Evolutionary conservation across 306 rosid species (phyloP).

Genomic region (Cyclanthera cordifolia): DNA sequence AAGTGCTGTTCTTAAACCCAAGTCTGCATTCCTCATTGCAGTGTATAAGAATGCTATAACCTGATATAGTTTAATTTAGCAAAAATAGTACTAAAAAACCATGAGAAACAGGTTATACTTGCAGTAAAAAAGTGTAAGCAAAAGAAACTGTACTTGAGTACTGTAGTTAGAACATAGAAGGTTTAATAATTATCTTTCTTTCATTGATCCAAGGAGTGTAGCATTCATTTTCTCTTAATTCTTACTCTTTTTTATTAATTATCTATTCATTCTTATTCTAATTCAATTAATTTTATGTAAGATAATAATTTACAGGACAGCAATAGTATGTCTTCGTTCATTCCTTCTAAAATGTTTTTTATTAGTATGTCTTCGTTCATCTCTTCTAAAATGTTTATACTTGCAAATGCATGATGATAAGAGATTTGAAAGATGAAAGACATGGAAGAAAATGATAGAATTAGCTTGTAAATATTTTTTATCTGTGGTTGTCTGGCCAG

Average conservation of each 20-base stretch:
- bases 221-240: background rate
- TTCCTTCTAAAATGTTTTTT: background rate
- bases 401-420: background rate
- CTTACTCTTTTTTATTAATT: background rate
- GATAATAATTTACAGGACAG: background rate
- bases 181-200: background rate
- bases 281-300: background rate
- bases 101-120: background rate
- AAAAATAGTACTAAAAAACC: background rate
- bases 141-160: background rate
- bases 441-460: too few species aligned
- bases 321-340: background rate
- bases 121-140: background rate
- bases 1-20: conserved; percentile 84
- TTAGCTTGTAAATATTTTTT: too few species aligned
- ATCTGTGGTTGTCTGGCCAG: too few species aligned
- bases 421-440: background rate
- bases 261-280: background rate
- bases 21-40: conserved; percentile 75
- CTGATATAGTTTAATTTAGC: conserved; percentile 31
- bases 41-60: conserved; percentile 90
- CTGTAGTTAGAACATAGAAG: background rate
- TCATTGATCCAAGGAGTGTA: background rate
- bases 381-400: background rate
- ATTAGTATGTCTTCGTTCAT: background rate